Evolutionary conservation across 2,329 filamentous ascomycete genomes (phyloP), one percentile per base, ranked within the genome.

Genomic region (Xylariaceae sp.): DNA sequence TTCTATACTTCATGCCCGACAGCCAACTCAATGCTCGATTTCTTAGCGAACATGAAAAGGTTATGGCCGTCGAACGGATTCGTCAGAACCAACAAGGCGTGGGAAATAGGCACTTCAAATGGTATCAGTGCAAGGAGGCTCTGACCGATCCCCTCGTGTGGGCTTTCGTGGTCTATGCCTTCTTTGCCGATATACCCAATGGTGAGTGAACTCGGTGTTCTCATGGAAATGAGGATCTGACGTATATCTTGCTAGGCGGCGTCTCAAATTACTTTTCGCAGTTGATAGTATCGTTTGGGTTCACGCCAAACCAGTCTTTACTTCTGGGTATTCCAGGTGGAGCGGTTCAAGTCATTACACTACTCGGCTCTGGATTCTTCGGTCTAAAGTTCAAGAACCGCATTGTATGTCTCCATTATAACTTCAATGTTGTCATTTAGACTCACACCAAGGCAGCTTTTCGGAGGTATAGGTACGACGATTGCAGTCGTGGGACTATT

Each of bases 21-120:
- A 71, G 60, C 50, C 70, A 70, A 47, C 56, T 71, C 15, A 71
- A 71, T 44, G 70, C 69, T 5, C 60, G 63, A 1, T 72, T 71
- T 54, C 57, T 88, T 39, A 83, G 71, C 17, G 75, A 80, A 48
- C 75, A 79, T 49, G 85, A 88, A 52, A 77, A 78, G 0, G 60
- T 84, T 2, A 67, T 86, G 27, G 68, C 68, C 14, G 58, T 70
- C 19, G 66, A 70, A 54, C 74, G 84, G 6, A 81, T 87, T 39
- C 70, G 82, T 0, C 67, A 76, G 31, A 87, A 87, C 53, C 76
- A 84, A 52, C 83, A 86, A 61, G 84, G 84, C 4, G 82, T 87
- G 17, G 82, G 82, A 4, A 86, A 86, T 58, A 84, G 83, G 67
- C 79, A 86, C 55, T 85, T 81, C 66, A 85, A 85, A 60, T 64